Evolutionary conservation across 768 basidiomycete genomes (phyloP).

Genomic region (Pisolithus marmoratus): DNA sequence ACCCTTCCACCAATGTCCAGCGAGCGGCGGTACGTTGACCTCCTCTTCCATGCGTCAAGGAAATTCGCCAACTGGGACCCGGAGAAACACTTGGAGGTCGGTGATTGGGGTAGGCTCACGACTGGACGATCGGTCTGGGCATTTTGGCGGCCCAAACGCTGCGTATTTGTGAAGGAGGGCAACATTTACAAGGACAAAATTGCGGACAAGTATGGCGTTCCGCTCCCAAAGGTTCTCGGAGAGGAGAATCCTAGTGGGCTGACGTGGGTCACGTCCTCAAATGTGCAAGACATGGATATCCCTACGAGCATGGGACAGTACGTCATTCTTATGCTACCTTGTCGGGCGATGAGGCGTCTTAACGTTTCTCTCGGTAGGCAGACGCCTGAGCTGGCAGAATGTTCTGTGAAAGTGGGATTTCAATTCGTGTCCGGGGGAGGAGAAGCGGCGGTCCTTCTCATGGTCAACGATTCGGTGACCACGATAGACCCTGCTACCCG

Average conservation of each 20-base stretch:
- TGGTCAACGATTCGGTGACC: constrained; percentile 24
- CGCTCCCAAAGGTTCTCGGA: constrained; percentile 16
- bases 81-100: constrained; percentile 23
- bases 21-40: constrained; percentile 26
- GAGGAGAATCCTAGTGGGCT: constrained; percentile 13
- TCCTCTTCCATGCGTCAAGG: constrained; percentile 22
- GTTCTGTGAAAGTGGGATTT: constrained; percentile 22
- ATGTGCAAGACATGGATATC: constrained; percentile 18
- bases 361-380: constrained; percentile 8
- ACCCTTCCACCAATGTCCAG: constrained; percentile 1
- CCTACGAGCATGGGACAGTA: constrained; percentile 9
- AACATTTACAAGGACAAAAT: constrained; percentile 27
- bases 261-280: constrained; percentile 25
- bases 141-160: constrained; percentile 20
- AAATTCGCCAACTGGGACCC: constrained; percentile 32
- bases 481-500: constrained; percentile 22
- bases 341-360: neutral
- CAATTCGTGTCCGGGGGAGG: constrained; percentile 23
- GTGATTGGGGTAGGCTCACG: constrained; percentile 28
- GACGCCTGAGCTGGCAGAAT: constrained; percentile 19
- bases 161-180: constrained; percentile 27
- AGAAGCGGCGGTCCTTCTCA: constrained; percentile 21
- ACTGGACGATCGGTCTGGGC: constrained; percentile 5
- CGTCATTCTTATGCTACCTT: neutral
- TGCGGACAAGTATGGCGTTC: constrained; percentile 20